A percentile compares a stretch with the other conserved stretches of the same genome.
Conservation (phyloP, 2,329 filamentous ascomycete species). For the Cladorrhinum sp. region DNA sequence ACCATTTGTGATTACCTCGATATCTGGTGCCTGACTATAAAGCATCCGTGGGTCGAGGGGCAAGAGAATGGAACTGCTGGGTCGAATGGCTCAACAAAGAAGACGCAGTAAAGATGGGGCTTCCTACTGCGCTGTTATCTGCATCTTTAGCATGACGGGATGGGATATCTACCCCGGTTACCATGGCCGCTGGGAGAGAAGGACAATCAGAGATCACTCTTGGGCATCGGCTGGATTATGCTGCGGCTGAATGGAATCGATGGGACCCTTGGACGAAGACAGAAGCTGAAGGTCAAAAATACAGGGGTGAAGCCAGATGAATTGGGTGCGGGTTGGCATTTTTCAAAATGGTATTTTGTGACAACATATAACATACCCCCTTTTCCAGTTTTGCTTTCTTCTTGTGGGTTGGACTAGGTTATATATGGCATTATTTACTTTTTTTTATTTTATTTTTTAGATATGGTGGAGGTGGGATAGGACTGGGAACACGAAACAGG, state of each 20-base stretch:
- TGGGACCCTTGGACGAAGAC: no score
- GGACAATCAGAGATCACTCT: no score
- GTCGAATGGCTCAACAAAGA: slow-evolving; percentile 36
- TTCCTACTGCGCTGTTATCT: neutral
- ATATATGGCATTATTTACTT: neutral
- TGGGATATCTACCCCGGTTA: no score
- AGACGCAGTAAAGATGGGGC: neutral
- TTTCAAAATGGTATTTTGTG: neutral
- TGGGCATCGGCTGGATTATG: no score
- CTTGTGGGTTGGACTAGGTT: neutral
- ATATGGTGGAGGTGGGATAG: neutral
- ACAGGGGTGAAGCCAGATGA: no score
- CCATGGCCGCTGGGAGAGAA: no score
- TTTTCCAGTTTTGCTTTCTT: neutral
- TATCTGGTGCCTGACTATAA: slow-evolving; percentile 98
- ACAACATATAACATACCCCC: neutral
- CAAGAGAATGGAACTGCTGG: slow-evolving; percentile 36
- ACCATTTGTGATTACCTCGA: slow-evolving; percentile 98
- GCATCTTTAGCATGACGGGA: neutral
- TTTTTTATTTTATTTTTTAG: neutral
- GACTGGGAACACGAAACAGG: neutral
- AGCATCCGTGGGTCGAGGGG: slow-evolving; percentile 64
- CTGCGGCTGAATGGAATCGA: no score
- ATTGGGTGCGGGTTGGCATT: neutral
- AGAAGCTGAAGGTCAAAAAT: no score